These are phyloP conservation scores for Chaetomiaceae sp. DNA, from an alignment of 2,329 filamentous ascomycete genomes.

Conservation along the genomic window DNA sequence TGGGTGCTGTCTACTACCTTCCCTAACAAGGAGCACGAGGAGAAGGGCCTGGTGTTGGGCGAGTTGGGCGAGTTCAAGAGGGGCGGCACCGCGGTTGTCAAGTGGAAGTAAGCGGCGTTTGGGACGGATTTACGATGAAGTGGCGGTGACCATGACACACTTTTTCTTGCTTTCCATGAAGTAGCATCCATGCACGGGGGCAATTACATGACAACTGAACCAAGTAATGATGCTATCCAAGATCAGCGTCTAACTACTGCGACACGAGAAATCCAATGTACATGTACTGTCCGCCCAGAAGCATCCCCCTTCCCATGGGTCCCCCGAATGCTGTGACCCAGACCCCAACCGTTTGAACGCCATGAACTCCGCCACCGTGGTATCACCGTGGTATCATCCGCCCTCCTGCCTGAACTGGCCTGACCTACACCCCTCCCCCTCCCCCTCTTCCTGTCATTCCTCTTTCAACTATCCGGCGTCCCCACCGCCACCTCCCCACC, in stretches of 20 bases:
- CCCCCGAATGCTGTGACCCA: background rate
- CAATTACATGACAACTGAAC: too few species aligned
- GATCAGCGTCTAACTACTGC: too few species aligned
- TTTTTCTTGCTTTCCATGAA: too few species aligned
- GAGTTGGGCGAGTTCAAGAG: slow-evolving; percentile 62
- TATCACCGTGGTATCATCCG: background rate
- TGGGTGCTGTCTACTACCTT: slow-evolving; percentile 81
- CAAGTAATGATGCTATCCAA: too few species aligned
- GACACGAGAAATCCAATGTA: too few species aligned
- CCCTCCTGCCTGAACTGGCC: too few species aligned
- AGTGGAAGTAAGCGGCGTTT: slow-evolving; percentile 38
- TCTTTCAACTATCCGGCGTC: background rate
- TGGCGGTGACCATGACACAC: too few species aligned
- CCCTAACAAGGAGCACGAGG: slow-evolving; percentile 72
- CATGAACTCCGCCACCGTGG: slow-evolving; percentile 10
- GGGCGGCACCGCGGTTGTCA: slow-evolving; percentile 61
- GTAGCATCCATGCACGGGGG: too few species aligned
- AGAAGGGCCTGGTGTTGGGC: slow-evolving; percentile 55
- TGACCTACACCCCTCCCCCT: too few species aligned
- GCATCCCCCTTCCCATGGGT: too few species aligned
- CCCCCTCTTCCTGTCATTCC: background rate
- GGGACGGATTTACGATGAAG: background rate
- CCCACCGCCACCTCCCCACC: background rate
- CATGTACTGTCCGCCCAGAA: background rate
- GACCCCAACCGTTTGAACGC: slow-evolving; percentile 3